These are phyloP conservation scores for Nidularia sp. DNA, from an alignment of 768 basidiomycete species.

Conservation along the genomic window DNA sequence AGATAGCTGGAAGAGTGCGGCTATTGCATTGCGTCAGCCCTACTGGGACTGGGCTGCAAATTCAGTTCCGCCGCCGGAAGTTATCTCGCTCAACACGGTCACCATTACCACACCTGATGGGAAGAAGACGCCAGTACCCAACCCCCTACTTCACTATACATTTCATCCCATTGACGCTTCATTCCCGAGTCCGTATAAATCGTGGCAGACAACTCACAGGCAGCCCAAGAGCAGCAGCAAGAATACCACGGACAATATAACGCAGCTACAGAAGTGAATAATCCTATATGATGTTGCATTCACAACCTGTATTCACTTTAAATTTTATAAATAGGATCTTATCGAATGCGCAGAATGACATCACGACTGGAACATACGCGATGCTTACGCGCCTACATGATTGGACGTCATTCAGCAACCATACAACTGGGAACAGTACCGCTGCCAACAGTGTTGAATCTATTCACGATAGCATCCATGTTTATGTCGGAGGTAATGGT, in stretches of 20 bases:
- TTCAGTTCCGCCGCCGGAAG: slow-evolving; percentile 30
- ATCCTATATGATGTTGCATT: slow-evolving; percentile 5
- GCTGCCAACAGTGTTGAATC: slow-evolving; percentile 44
- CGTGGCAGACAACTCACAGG: slow-evolving; percentile 29
- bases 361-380: slow-evolving; percentile 27
- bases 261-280: slow-evolving; percentile 14
- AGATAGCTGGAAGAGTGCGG: slow-evolving; percentile 25
- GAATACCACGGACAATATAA: slow-evolving; percentile 25
- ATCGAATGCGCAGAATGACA: slow-evolving; percentile 15
- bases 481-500: slow-evolving; percentile 36
- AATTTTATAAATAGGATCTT: slow-evolving; percentile 10
- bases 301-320: no score
- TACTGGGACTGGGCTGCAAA: slow-evolving; percentile 52
- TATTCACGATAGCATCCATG: slow-evolving; percentile 48
- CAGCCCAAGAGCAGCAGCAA: slow-evolving; percentile 18
- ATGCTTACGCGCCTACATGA: slow-evolving; percentile 30
- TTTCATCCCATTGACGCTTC: slow-evolving; percentile 27
- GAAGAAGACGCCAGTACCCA: slow-evolving; percentile 16
- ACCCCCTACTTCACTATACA: slow-evolving; percentile 28
- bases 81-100: slow-evolving; percentile 21
- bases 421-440: slow-evolving; percentile 27
- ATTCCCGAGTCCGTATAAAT: slow-evolving; percentile 22
- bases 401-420: slow-evolving; percentile 46
- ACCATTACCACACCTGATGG: slow-evolving; percentile 24
- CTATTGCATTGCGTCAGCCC: slow-evolving; percentile 30